Base-by-base conservation (phyloP, 805 yeast genomes). In the Ogataea philodendri region DNA sequence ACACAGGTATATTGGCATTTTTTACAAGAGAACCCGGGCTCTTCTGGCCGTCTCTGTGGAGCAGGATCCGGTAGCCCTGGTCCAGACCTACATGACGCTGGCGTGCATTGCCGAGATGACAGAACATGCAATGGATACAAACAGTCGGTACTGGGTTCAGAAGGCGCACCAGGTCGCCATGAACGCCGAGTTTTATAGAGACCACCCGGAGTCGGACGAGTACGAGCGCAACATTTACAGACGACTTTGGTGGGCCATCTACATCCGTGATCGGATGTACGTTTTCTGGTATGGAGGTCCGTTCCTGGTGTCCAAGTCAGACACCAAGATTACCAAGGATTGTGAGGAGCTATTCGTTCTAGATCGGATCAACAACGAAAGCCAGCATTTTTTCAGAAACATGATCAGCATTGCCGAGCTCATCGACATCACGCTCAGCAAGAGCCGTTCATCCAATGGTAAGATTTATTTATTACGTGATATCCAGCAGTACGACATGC, bases 101-200 rank as follows among this genome's bases (percentile, higher is more conserved):
- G 32, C 49, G n/a, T 28, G 32, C 38, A 22, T 36, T 15, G 33
- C 49, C 8, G 45, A 41, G 20, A n/a, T 42, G 26, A 21, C 22
- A 8, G 75, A 78, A 30, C 80, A 79, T 52, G 71, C 78, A 2
- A 23, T 21, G 24, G 14, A 29, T 4, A 14, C 15, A 7, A 19
- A 26, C 9, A 19, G 20, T 5, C 26, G 33, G 15, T 80, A 71
- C 50, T 80, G 78, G 55, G 81, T 89, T 88, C 66, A 83, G 23
- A 74, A 78, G 7, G 88, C 85, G 1, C 67, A 79, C 23, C 71
- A 77, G n/a, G 65, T 80, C 32, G 88, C 88, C 4, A 88, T 82
- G 53, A 83, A 85, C 9, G 73, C 74, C 54, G 87, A 88, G 3
- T 66, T 83, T 21, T 32, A 35, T 24, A 32, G 32, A 15, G 31